Base-by-base conservation (phyloP, 1,139 yeast species). In the Scheffersomyces insectosa region DNA sequence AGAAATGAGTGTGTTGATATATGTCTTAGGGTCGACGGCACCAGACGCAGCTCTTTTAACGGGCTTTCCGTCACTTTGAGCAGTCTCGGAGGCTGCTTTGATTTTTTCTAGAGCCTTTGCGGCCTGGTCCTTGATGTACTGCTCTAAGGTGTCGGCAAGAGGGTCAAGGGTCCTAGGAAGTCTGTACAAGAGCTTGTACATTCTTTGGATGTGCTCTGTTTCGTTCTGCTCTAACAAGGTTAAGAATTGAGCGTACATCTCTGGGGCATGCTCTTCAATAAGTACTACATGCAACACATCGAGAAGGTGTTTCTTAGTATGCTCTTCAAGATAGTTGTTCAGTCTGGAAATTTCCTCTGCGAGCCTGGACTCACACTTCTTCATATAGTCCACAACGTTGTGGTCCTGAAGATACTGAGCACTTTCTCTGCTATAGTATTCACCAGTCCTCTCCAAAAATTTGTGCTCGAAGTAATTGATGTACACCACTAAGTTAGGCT, bases 371-470 rank as follows among this genome's bases (percentile, higher is more conserved):
- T 88, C 91, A 40, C 96, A 96, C 63, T 86, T 88, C 52, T 80
- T 82, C 81, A 93, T 85, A 66, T 93, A 93, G 59, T 89, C 96
- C 33, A 91, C 93, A 40, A 91, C 95, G 54, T 90, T 86, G 62
- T 89, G 87, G 34, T 80, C 79, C 4, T 78, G 67, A 50, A 93
- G 72, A 60, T 83, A 90, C 40, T 75, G 75, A 16, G 73, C 70
- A 39, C 95, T 83, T 64, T 91, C 97, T 39, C 71, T 71, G 33
- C 73, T 68, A 65, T 91, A 93, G 63, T 86, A 93, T 34, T 76
- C 80, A 42, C 76, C 79, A 1, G 99, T 91, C 43, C 80, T 83
- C 30, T 78, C 80, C 52, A 93, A 72, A 61, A 90, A 93, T 32
- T 82, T 81, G 39, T 70, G 75, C 64, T 93, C 97, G 57, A 93